phyloP scores from a whole-genome alignment of 441 rosid genomes.

The Jatropha multifida region DNA sequence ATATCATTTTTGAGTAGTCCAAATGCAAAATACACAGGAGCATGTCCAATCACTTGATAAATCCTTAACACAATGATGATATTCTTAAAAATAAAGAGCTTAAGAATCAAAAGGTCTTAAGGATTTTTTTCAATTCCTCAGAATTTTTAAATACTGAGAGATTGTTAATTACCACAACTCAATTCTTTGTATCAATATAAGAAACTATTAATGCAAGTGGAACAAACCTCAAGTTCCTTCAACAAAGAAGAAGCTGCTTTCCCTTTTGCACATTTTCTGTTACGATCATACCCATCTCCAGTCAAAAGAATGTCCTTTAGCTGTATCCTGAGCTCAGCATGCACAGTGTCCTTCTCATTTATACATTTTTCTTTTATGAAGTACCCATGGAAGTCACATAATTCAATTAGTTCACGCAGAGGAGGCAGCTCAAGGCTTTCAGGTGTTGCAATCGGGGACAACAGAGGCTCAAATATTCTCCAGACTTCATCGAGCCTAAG shows the following conservation, averaged over 20 bases:
- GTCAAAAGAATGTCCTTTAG: conserved; percentile 60
- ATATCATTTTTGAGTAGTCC: not conserved
- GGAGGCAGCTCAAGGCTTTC: conserved; percentile 87
- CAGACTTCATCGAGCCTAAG: conserved; percentile 75
- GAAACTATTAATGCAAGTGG: conserved; percentile 13
- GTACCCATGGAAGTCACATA: conserved; percentile 84
- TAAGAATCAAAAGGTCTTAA: not conserved
- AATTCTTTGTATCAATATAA: not conserved
- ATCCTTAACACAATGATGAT: conserved; percentile 1
- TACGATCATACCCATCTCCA: conserved; percentile 62
- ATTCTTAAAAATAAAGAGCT: not conserved
- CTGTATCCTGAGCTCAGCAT: conserved; percentile 64
- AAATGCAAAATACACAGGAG: not conserved
- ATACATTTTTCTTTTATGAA: conserved; percentile 45
- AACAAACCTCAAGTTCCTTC: conserved; percentile 74
- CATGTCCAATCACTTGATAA: not conserved
- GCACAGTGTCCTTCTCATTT: conserved; percentile 50
- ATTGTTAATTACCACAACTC: not conserved
- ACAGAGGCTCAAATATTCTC: conserved; percentile 71
- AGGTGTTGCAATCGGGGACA: conserved; percentile 85
- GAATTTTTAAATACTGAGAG: not conserved
- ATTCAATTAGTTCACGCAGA: conserved; percentile 63
- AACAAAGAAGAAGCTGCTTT: conserved; percentile 79
- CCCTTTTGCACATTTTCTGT: conserved; percentile 68
- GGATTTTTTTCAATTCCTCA: not conserved